phyloP scores from a whole-genome alignment of 2,329 filamentous ascomycete species.

The Cordyceps cicadae region DNA sequence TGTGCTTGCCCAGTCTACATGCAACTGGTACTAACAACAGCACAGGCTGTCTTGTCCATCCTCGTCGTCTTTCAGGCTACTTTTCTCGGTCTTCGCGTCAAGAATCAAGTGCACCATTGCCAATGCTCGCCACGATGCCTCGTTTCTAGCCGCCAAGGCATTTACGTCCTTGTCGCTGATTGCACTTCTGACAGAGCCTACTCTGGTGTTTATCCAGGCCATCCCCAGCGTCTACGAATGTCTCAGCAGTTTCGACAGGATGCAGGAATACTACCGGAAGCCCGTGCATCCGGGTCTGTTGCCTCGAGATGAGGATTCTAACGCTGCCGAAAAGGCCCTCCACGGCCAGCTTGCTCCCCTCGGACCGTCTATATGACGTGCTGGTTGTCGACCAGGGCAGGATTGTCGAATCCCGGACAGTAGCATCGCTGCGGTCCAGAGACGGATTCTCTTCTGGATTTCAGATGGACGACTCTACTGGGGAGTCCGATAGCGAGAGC shows the following conservation, averaged over 20 bases:
- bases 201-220: conserved; percentile 11
- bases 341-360: not conserved
- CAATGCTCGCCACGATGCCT: conserved; percentile 10
- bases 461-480: not conserved
- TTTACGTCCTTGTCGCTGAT: conserved; percentile 22
- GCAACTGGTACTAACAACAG: not conserved
- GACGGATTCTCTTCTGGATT: not conserved
- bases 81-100: not conserved
- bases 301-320: no score
- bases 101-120: not conserved
- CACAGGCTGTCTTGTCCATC: not conserved
- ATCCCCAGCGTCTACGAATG: not conserved
- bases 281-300: not conserved
- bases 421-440: not conserved
- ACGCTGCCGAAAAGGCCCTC: not conserved
- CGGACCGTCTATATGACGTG: not conserved
- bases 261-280: conserved; percentile 15
- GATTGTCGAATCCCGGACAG: not conserved
- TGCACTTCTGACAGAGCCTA: conserved; percentile 15
- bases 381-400: not conserved
- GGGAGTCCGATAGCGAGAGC: not conserved
- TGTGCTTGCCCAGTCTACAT: not conserved
- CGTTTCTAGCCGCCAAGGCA: conserved; percentile 13
- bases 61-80: not conserved
- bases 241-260: conserved; percentile 19